A percentile compares a stretch with the other conserved stretches of the same genome.
Evolutionary conservation across 805 yeast species (phyloP).

Genomic region (Lipomyces spencermartinsiae): DNA sequence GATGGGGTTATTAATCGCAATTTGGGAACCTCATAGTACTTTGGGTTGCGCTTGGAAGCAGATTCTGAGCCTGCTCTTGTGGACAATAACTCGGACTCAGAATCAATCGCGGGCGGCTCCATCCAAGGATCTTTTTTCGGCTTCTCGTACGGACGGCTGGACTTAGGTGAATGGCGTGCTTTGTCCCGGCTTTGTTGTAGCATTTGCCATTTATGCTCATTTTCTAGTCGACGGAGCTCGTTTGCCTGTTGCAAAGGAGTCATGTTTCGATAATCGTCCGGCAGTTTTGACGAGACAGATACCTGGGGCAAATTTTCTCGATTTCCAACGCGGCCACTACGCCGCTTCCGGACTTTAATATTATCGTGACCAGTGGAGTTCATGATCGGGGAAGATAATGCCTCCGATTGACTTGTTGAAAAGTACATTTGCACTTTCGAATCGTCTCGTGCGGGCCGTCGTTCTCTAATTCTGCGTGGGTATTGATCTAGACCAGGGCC

Average conservation of each 20-base stretch:
- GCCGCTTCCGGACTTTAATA: background rate
- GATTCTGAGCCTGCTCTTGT: background rate
- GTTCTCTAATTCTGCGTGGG: background rate
- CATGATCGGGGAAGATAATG: background rate
- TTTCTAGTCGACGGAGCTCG: slow-evolving; percentile 18
- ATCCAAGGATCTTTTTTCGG: slow-evolving; percentile 12
- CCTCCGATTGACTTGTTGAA: background rate
- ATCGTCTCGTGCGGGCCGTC: background rate
- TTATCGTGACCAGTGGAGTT: background rate
- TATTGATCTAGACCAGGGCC: background rate
- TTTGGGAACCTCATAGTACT: slow-evolving; percentile 11
- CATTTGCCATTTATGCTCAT: slow-evolving; percentile 27
- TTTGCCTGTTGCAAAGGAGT: slow-evolving; percentile 21
- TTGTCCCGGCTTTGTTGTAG: background rate
- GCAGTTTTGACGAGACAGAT: background rate
- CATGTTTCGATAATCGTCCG: slow-evolving; percentile 5
- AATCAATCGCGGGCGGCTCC: slow-evolving; percentile 17
- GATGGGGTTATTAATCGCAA: slow-evolving; percentile 31
- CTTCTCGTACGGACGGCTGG: background rate
- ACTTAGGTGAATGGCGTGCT: background rate
- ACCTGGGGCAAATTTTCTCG: background rate
- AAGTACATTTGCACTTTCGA: background rate
- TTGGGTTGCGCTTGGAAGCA: background rate
- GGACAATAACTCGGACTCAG: slow-evolving; percentile 10
- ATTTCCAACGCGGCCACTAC: background rate